These are phyloP conservation scores for Liriodendron chinense DNA, from an alignment of 164 flowering plant species.

Conservation along the genomic window DNA sequence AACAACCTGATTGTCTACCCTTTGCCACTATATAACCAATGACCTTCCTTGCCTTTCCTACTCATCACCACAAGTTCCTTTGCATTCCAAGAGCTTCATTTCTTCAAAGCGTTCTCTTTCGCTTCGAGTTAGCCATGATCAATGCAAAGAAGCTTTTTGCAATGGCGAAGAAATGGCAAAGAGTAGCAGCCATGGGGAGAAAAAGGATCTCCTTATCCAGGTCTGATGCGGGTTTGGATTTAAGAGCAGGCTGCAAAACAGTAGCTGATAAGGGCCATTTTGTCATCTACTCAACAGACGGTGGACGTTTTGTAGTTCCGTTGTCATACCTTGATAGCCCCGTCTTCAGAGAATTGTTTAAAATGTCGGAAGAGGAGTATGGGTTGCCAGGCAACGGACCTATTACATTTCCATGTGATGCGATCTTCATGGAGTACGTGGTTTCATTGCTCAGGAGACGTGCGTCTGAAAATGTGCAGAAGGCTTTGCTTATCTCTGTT, in stretches of 20 bases:
- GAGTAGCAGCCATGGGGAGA: no score
- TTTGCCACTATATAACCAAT: no score
- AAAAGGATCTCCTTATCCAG: no score
- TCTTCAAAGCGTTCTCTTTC: background rate
- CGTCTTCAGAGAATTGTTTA: slow-evolving; percentile 26
- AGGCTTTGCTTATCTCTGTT: slow-evolving; percentile 14
- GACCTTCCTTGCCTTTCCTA: no score
- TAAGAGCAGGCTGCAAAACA: background rate
- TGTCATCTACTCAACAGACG: slow-evolving; percentile 9
- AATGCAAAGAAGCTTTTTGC: no score
- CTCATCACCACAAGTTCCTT: no score
- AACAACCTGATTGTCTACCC: no score
- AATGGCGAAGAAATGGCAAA: no score
- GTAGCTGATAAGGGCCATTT: slow-evolving; percentile 15
- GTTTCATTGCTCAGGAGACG: slow-evolving; percentile 7
- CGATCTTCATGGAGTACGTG: slow-evolving; percentile 19
- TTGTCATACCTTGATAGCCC: slow-evolving; percentile 16
- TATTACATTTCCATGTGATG: slow-evolving; percentile 25
- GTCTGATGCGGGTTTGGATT: background rate
- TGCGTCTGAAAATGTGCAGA: slow-evolving; percentile 13
- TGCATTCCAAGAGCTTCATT: no score
- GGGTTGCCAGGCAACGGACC: slow-evolving; percentile 24
- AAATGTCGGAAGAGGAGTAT: slow-evolving; percentile 28
- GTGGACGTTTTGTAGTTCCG: slow-evolving; percentile 20
- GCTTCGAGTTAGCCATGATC: no score